Evolutionary conservation across 1,139 yeast genomes (phyloP).

Genomic region (Kodamaea ohmeri): DNA sequence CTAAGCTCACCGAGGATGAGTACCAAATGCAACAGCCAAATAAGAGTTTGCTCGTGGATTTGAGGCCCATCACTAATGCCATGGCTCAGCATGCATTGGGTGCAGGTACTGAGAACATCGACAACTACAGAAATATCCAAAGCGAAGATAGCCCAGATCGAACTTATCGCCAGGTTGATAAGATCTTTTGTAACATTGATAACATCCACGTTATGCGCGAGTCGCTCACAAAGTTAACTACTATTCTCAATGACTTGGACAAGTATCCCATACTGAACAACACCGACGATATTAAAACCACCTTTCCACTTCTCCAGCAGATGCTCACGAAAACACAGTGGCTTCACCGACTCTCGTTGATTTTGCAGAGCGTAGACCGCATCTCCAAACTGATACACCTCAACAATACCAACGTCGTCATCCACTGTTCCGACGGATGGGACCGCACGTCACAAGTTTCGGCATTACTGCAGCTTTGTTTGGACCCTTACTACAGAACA

Average conservation of each 20-base stretch:
- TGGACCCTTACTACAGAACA: conserved; percentile 89
- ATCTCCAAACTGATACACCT: conserved; percentile 76
- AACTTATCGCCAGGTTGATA: conserved; percentile 36
- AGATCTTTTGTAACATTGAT: conserved; percentile 85
- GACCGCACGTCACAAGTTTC: conserved; percentile 91
- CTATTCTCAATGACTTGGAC: conserved; percentile 69
- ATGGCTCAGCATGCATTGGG: conserved; percentile 96
- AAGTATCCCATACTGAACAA: conserved; percentile 39
- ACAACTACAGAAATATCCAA: conserved; percentile 54
- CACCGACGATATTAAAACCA: conserved; percentile 34
- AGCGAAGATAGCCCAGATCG: conserved; percentile 11
- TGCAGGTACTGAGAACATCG: conserved; percentile 94
- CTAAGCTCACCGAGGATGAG: conserved; percentile 19
- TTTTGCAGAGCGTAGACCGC: conserved; percentile 74
- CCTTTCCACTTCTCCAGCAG: conserved; percentile 35
- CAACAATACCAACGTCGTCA: conserved; percentile 75
- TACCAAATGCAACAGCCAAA: conserved; percentile 39
- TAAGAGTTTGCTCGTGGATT: conserved; percentile 78
- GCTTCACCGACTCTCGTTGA: conserved; percentile 68
- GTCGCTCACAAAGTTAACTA: conserved; percentile 62
- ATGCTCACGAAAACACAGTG: conserved; percentile 68
- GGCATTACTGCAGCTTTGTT: conserved; percentile 78
- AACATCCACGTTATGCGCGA: conserved; percentile 95
- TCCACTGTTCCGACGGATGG: conserved; percentile 99
- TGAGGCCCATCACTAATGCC: conserved; percentile 91